Conservation (phyloP, 2,329 filamentous ascomycete genomes). For the Fusarium incarnatum region DNA sequence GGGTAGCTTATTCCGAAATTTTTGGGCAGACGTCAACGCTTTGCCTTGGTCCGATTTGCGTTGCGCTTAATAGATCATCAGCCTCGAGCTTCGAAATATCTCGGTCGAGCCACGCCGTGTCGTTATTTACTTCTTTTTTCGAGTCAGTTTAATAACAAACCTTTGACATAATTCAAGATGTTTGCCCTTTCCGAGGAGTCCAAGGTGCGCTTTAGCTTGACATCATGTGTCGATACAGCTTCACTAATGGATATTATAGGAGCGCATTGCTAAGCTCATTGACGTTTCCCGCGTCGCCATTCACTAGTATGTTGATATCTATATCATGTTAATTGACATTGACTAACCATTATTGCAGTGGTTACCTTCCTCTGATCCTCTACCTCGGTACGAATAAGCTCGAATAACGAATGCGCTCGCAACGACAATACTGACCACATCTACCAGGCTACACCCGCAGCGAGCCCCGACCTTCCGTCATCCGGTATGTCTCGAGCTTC, state of each 20-base stretch:
- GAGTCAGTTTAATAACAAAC: background rate
- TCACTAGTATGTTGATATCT: constrained; percentile 79
- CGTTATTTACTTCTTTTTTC: background rate
- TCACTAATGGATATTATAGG: constrained; percentile 63
- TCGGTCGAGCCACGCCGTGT: constrained; percentile 10
- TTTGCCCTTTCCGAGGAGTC: constrained; percentile 91
- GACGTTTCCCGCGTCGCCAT: constrained; percentile 93
- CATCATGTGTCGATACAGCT: constrained; percentile 8
- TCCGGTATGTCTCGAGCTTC: constrained; percentile 58
- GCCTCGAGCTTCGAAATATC: constrained; percentile 28
- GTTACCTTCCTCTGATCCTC: constrained; percentile 95
- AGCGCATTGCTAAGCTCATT: constrained; percentile 97
- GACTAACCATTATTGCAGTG: constrained; percentile 67
- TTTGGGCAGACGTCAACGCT: constrained; percentile 39
- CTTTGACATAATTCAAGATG: constrained; percentile 56
- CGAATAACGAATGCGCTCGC: constrained; percentile 23
- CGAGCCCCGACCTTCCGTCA: constrained; percentile 83
- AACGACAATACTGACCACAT: constrained; percentile 43
- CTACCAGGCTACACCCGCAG: constrained; percentile 87
- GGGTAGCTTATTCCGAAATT: constrained; percentile 38
- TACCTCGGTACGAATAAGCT: constrained; percentile 80
- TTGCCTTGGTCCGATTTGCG: constrained; percentile 11
- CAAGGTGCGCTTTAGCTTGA: constrained; percentile 71
- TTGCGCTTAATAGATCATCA: constrained; percentile 27
- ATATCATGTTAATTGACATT: background rate